A percentile compares a stretch with the other conserved stretches of the same genome.
Evolutionary conservation across 176 grass and related monocot genomes (phyloP).

Genomic region (Avena atlantica): DNA sequence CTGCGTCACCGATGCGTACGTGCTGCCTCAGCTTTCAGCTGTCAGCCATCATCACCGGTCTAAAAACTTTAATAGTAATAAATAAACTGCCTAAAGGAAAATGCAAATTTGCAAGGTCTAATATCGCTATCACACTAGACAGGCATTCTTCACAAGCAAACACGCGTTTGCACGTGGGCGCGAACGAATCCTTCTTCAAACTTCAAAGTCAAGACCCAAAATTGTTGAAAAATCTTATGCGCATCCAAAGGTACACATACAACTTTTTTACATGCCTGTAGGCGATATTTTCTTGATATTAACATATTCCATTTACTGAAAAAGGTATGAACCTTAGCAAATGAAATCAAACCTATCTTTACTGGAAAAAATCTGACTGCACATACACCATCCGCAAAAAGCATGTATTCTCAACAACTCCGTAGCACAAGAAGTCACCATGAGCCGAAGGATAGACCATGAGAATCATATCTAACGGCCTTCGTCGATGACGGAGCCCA

Average conservation of each 20-base stretch:
- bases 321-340: background rate
- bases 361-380: background rate
- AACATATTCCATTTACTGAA: too few species aligned
- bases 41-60: background rate
- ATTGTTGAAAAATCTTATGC: background rate
- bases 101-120: background rate
- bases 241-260: background rate
- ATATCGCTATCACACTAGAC: background rate
- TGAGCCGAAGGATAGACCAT: background rate
- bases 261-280: background rate
- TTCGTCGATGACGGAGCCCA: conserved; percentile 42
- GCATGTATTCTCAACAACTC: background rate
- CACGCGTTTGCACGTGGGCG: background rate
- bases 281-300: too few species aligned
- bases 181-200: too few species aligned
- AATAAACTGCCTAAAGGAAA: background rate
- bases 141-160: background rate
- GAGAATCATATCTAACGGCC: conserved; percentile 26
- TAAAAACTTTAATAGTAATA: background rate
- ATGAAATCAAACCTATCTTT: background rate
- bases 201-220: too few species aligned
- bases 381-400: background rate
- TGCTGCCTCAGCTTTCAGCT: too few species aligned
- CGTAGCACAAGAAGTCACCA: background rate
- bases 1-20: background rate